Conservation (phyloP, 2,329 filamentous ascomycete genomes). For the Keithomyces neogunnii region DNA sequence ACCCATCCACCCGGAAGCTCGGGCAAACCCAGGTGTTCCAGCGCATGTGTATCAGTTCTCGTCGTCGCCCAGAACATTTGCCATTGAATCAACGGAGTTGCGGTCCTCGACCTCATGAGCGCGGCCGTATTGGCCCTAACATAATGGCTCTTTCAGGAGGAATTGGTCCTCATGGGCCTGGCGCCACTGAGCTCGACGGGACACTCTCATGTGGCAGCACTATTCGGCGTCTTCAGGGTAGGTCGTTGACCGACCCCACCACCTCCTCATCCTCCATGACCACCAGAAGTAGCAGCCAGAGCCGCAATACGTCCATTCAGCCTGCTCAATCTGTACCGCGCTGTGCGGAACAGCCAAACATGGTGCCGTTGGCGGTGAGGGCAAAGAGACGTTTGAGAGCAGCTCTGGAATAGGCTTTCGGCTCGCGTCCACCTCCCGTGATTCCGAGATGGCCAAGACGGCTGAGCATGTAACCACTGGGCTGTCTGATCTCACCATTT, state of each 20-base stretch:
- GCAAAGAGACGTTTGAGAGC: conserved; percentile 5
- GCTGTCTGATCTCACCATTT: neutral
- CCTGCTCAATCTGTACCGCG: neutral
- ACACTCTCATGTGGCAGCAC: no score
- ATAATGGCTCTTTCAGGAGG: no score
- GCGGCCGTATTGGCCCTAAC: no score
- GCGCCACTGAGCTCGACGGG: neutral
- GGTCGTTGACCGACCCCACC: neutral
- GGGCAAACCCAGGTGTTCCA: neutral
- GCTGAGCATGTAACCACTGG: neutral
- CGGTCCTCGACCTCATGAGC: no score
- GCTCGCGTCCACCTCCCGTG: conserved; percentile 5
- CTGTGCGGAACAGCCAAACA: neutral
- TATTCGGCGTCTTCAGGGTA: neutral
- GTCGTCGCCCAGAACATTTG: no score
- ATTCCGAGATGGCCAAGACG: conserved; percentile 1
- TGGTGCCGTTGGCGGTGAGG: neutral
- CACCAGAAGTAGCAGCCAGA: neutral
- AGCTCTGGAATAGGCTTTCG: conserved; percentile 12
- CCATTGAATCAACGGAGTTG: no score
- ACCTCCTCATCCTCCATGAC: neutral
- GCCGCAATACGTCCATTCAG: neutral
- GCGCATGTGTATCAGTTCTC: neutral
- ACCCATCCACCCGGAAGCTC: neutral
- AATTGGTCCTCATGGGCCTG: neutral